A percentile compares a stretch with the other conserved stretches of the same genome.
Evolutionary conservation across 768 basidiomycete species (phyloP).

Genomic region (Artomyces pyxidatus): DNA sequence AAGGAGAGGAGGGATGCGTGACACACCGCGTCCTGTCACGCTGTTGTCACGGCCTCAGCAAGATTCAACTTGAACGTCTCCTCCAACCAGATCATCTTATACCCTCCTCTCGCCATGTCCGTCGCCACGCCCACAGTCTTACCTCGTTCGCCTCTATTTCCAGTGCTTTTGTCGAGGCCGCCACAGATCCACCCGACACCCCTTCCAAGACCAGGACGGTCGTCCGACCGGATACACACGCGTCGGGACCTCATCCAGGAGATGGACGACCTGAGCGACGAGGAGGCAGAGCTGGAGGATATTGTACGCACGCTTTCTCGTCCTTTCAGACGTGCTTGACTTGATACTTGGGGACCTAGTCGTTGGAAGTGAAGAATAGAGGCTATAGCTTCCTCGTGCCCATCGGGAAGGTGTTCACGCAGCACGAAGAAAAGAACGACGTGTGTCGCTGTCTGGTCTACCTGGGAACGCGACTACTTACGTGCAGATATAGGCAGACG

Average conservation of each 20-base stretch:
- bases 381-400: constrained; percentile 65
- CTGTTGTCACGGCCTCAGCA: no score
- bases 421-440: constrained; percentile 80
- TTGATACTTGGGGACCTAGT: constrained; percentile 33
- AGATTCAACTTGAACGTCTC: no score
- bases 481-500: constrained; percentile 31
- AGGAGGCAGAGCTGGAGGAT: constrained; percentile 76
- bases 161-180: constrained; percentile 54
- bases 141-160: constrained; percentile 54
- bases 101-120: constrained; percentile 41
- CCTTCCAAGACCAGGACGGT: constrained; percentile 38
- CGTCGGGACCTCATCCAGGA: constrained; percentile 65
- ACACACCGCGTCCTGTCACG: constrained; percentile 18
- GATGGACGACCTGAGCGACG: constrained; percentile 79
- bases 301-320: constrained; percentile 35
- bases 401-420: constrained; percentile 64
- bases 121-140: constrained; percentile 66
- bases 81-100: no score
- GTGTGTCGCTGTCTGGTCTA: constrained; percentile 28
- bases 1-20: not conserved
- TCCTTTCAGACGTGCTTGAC: not conserved
- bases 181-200: constrained; percentile 63
- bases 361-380: constrained; percentile 49
- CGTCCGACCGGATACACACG: constrained; percentile 50
- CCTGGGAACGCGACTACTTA: not conserved